Evolutionary conservation across 2,329 filamentous ascomycete genomes (phyloP).

Genomic region (Fusarium sp.): DNA sequence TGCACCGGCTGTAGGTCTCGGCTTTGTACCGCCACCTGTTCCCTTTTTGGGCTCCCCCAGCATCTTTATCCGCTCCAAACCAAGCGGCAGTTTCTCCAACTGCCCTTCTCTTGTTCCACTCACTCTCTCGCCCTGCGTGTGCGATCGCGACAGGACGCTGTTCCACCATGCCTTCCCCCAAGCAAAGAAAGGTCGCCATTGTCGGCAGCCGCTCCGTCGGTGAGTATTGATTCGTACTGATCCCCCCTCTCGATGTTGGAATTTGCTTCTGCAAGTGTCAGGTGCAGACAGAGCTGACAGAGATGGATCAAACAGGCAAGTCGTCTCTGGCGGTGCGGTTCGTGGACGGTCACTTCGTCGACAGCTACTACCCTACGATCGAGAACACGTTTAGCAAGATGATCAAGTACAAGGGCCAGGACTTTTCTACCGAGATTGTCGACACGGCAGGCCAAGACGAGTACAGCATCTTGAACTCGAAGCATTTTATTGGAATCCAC

Average conservation of each 20-base stretch:
- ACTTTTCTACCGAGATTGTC: slow-evolving; percentile 96
- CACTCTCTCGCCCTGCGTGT: slow-evolving; percentile 2
- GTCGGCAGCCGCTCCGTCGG: slow-evolving; percentile 91
- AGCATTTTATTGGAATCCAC: slow-evolving; percentile 99
- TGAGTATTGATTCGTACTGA: slow-evolving; percentile 46
- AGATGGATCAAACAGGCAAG: slow-evolving; percentile 74
- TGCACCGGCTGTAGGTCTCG: slow-evolving; percentile 3
- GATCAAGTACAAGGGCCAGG: slow-evolving; percentile 92
- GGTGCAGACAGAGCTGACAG: slow-evolving; percentile 13
- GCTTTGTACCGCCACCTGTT: slow-evolving; percentile 9
- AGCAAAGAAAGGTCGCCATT: slow-evolving; percentile 95
- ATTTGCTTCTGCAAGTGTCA: neutral
- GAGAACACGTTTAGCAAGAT: slow-evolving; percentile 99
- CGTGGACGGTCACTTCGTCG: slow-evolving; percentile 97
- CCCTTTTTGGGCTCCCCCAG: slow-evolving; percentile 1
- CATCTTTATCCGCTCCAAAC: neutral
- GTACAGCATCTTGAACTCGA: slow-evolving; percentile 97
- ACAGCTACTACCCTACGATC: slow-evolving; percentile 99
- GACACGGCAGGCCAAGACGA: slow-evolving; percentile 99
- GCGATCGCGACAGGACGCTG: slow-evolving; percentile 18
- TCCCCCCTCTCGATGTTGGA: neutral
- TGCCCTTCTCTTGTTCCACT: slow-evolving; percentile 26
- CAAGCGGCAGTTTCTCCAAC: slow-evolving; percentile 1
- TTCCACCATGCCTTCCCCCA: slow-evolving; percentile 62
- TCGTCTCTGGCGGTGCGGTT: slow-evolving; percentile 97